phyloP scores from a whole-genome alignment of 208 protist genomes.

The Trypanosoma conorhini region DNA sequence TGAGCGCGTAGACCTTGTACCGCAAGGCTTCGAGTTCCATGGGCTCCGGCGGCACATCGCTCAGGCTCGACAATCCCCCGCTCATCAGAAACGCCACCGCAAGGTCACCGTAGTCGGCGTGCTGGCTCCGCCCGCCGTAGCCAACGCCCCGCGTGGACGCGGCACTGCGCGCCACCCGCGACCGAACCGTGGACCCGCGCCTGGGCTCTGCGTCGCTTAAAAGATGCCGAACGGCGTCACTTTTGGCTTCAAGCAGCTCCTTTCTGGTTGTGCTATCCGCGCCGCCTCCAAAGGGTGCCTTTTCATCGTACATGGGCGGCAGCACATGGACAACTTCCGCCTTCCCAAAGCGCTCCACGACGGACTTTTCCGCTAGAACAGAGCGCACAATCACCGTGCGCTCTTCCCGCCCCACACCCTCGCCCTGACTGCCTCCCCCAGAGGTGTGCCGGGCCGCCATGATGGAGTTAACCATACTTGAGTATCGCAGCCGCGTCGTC shows the following conservation, averaged over 20 bases:
- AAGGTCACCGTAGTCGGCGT: constrained; percentile 69
- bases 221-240: constrained; percentile 18
- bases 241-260: constrained; percentile 8
- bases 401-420: constrained; percentile 12
- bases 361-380: constrained; percentile 72
- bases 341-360: constrained; percentile 66
- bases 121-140: not conserved
- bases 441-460: not conserved
- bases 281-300: constrained; percentile 18
- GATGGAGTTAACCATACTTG: not conserved
- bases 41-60: constrained; percentile 59
- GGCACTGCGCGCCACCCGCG: not conserved
- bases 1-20: constrained; percentile 76
- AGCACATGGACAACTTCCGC: constrained; percentile 80
- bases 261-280: not conserved
- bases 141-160: not conserved
- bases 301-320: constrained; percentile 46
- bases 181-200: not conserved
- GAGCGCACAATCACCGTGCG: constrained; percentile 66
- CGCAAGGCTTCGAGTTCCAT: constrained; percentile 78
- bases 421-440: constrained; percentile 14
- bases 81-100: constrained; percentile 76
- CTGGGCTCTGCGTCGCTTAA: not conserved
- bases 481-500: not conserved
- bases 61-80: constrained; percentile 47